phyloP scores from a whole-genome alignment of 2,329 filamentous ascomycete species.

The Ascochyta clinopodiicola region DNA sequence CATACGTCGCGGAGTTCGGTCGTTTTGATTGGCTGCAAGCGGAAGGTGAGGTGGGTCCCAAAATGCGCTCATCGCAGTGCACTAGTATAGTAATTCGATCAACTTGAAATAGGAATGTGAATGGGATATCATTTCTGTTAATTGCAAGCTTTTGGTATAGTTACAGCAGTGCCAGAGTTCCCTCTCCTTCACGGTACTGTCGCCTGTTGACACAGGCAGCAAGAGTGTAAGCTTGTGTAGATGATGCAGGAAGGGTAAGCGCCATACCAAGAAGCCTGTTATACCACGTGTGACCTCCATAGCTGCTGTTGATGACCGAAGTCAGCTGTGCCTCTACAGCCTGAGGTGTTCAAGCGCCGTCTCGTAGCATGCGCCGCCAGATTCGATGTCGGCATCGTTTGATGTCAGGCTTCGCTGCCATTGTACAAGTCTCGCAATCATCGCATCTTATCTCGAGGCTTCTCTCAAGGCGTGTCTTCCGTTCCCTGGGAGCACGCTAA shows the following conservation, averaged over 20 bases:
- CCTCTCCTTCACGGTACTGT: neutral
- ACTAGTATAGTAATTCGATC: neutral
- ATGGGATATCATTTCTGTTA: neutral
- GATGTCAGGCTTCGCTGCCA: too few species aligned
- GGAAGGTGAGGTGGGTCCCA: neutral
- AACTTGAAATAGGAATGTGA: neutral
- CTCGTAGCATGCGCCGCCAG: too few species aligned
- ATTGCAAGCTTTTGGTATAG: neutral
- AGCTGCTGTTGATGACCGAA: neutral
- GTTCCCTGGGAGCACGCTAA: neutral
- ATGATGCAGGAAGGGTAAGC: neutral
- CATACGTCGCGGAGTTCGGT: slow-evolving; percentile 23
- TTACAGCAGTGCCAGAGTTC: neutral
- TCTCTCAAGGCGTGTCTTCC: too few species aligned
- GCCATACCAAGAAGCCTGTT: neutral
- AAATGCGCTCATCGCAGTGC: too few species aligned
- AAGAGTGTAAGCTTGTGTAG: neutral
- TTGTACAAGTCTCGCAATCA: too few species aligned
- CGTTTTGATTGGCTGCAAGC: slow-evolving; percentile 26
- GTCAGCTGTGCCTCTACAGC: neutral
- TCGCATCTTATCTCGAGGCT: too few species aligned
- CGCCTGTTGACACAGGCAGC: neutral
- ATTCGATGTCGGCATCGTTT: too few species aligned
- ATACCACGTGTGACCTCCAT: neutral
- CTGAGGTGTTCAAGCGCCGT: too few species aligned